Evolutionary conservation across 2,329 filamentous ascomycete species (phyloP).

Genomic region (Alternaria postmessia): DNA sequence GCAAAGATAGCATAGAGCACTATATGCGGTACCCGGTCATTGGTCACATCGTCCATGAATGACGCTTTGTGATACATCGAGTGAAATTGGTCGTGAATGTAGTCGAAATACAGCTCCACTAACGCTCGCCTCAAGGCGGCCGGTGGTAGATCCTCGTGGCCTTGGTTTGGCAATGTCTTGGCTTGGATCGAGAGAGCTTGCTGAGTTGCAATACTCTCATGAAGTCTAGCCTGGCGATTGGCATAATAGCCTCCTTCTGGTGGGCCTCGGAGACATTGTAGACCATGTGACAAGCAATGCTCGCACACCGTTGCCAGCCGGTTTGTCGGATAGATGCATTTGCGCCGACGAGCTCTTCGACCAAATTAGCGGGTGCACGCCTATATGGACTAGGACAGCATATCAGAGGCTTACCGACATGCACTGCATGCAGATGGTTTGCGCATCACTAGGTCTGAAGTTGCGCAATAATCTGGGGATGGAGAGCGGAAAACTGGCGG

Average conservation of each 20-base stretch:
- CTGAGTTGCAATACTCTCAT: constrained; percentile 17
- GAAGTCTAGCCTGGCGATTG: constrained; percentile 27
- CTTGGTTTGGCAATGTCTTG: constrained; percentile 14
- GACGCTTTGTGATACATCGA: constrained; percentile 33
- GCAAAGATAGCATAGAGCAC: constrained; percentile 33
- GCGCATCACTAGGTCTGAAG: constrained; percentile 28
- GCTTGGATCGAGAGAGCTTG: neutral
- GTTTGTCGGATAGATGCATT: constrained; percentile 30
- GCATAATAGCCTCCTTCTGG: constrained; percentile 38
- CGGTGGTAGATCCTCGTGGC: constrained; percentile 20
- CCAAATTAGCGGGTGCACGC: constrained; percentile 10
- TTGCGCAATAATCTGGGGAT: constrained; percentile 14
- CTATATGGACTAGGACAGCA: neutral
- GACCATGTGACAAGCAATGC: constrained; percentile 30
- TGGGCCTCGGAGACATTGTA: constrained; percentile 30
- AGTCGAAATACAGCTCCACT: constrained; percentile 33
- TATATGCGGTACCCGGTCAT: constrained; percentile 25
- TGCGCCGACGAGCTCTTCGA: constrained; percentile 31
- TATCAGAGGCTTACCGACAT: constrained; percentile 29
- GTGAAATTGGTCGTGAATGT: constrained; percentile 37
- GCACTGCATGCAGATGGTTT: constrained; percentile 33
- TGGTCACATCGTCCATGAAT: constrained; percentile 28
- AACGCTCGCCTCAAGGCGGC: constrained; percentile 27
- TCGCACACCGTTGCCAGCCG: constrained; percentile 25
- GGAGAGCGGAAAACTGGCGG: constrained; percentile 27